These are phyloP conservation scores for Buddleja alternifolia DNA, from an alignment of 257 asterid species.

Conservation along the genomic window DNA sequence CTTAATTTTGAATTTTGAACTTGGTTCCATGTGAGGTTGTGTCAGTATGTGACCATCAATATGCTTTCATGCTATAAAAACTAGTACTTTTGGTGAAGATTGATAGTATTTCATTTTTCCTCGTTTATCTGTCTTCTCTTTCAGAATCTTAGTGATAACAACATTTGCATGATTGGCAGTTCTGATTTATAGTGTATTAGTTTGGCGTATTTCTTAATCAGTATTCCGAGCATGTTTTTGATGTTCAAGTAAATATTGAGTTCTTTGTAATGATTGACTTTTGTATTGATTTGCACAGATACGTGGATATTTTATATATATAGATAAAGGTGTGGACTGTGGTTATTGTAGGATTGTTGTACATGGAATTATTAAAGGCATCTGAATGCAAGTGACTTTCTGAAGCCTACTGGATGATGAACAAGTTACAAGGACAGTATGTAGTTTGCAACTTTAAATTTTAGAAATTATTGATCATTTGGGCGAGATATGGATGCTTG, in stretches of 20 bases:
- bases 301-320: too few relatives aligned
- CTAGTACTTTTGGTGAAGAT: neutral
- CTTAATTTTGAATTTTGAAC: too few relatives aligned
- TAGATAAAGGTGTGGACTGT: neutral
- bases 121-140: neutral
- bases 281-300: too few relatives aligned
- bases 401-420: neutral
- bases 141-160: constrained; percentile 6
- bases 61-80: constrained; percentile 5
- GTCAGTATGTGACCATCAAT: too few relatives aligned
- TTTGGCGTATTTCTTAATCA: neutral
- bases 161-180: neutral
- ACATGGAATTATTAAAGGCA: neutral
- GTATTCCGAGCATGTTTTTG: neutral
- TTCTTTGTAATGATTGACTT: neutral
- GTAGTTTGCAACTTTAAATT: too few relatives aligned
- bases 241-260: neutral
- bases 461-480: too few relatives aligned
- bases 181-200: neutral
- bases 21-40: too few relatives aligned
- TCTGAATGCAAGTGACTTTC: neutral
- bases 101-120: too few relatives aligned
- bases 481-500: too few relatives aligned
- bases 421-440: too few relatives aligned
- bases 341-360: constrained; percentile 1